Conservation (phyloP, 371 early-diverging fungal genomes). For the Apophysomyces variabilis region DNA sequence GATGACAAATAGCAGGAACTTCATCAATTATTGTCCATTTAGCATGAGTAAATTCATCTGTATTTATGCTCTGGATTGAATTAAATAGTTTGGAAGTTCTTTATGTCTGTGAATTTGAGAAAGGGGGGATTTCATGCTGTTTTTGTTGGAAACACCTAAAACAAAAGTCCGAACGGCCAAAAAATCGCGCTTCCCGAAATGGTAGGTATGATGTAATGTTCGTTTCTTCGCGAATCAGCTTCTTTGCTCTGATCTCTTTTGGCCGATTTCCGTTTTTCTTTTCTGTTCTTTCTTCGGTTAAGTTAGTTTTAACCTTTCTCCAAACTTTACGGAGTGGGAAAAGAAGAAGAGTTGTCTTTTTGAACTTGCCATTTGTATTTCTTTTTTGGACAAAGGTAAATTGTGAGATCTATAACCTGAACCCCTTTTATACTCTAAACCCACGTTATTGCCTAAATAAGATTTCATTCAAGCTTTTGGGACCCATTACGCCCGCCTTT, state of each 20-base stretch:
- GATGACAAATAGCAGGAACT: no score
- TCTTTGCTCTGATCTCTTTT: not conserved
- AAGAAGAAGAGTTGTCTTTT: not conserved
- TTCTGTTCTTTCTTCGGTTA: conserved; percentile 6
- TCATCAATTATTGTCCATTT: no score
- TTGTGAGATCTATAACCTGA: not conserved
- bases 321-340: not conserved
- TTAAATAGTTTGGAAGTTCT: no score
- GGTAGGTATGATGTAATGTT: conserved; percentile 1
- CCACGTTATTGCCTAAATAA: conserved; percentile 7
- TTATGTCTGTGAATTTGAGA: no score
- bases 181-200: not conserved
- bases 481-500: not conserved
- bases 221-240: conserved; percentile 2
- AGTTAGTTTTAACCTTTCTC: not conserved
- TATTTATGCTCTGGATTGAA: no score
- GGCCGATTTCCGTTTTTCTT: not conserved
- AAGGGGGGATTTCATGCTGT: not conserved
- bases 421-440: conserved; percentile 3
- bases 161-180: not conserved
- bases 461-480: not conserved
- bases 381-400: conserved; percentile 3
- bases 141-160: not conserved
- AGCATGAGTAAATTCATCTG: no score
- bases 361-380: not conserved